These are phyloP conservation scores for Parasitella parasitica DNA, from an alignment of 371 early-diverging fungal species.

Conservation along the genomic window DNA sequence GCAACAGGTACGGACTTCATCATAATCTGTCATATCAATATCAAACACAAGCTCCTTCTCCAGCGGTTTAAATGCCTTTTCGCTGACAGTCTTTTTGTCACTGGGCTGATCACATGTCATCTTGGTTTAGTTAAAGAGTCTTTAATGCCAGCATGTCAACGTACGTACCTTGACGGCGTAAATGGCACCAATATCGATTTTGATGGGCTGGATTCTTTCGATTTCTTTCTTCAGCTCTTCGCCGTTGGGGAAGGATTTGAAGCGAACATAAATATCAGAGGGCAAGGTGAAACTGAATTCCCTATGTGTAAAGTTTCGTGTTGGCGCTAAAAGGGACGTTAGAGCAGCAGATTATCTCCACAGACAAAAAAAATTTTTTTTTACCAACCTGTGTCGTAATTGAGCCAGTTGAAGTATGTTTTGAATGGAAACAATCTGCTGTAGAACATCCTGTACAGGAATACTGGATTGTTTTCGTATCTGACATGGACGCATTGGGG, in stretches of 20 bases:
- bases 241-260: slow-evolving; percentile 75
- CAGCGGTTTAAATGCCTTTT: slow-evolving; percentile 73
- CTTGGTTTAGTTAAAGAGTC: too few relatives aligned
- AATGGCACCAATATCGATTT: slow-evolving; percentile 98
- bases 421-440: slow-evolving; percentile 83
- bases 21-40: slow-evolving; percentile 99
- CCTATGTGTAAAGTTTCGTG: slow-evolving; percentile 74
- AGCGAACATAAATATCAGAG: slow-evolving; percentile 85
- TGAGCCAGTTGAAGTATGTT: slow-evolving; percentile 80
- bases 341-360: neutral
- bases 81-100: slow-evolving; percentile 73
- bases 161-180: slow-evolving; percentile 75
- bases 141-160: too few relatives aligned
- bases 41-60: slow-evolving; percentile 99
- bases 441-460: slow-evolving; percentile 75
- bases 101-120: too few relatives aligned
- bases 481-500: too few relatives aligned
- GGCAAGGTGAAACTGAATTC: slow-evolving; percentile 93
- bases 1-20: slow-evolving; percentile 96
- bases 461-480: slow-evolving; percentile 21
- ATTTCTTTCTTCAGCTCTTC: slow-evolving; percentile 83
- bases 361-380: slow-evolving; percentile 7
- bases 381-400: slow-evolving; percentile 76
- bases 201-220: slow-evolving; percentile 72
- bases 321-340: slow-evolving; percentile 23